Evolutionary conservation across 108 stramenopile genomes (phyloP).

Genomic region (Nannochloropsis oceanica): DNA sequence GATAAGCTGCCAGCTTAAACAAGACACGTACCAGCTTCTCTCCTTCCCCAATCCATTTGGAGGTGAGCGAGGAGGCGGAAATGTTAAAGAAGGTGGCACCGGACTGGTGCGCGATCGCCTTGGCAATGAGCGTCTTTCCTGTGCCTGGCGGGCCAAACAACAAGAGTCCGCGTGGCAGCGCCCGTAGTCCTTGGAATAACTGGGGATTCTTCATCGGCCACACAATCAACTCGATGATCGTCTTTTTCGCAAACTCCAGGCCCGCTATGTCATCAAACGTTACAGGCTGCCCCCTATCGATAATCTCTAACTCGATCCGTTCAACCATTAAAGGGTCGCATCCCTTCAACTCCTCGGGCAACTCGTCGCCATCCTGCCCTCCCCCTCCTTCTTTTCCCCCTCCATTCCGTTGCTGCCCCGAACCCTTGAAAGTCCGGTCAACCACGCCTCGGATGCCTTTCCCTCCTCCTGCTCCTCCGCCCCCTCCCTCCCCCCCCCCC

Average conservation of each 20-base stretch:
- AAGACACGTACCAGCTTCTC: slow-evolving; percentile 91
- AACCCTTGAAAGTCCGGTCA: background rate
- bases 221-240: slow-evolving; percentile 32
- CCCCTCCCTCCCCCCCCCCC: background rate
- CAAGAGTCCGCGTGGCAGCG: slow-evolving; percentile 30
- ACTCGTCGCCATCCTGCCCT: slow-evolving; percentile 1
- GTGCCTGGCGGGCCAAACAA: slow-evolving; percentile 44
- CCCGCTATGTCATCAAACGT: slow-evolving; percentile 42
- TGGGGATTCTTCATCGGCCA: slow-evolving; percentile 39
- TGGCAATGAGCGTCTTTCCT: slow-evolving; percentile 96
- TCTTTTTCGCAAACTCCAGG: slow-evolving; percentile 37
- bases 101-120: slow-evolving; percentile 90
- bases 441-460: background rate
- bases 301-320: slow-evolving; percentile 16
- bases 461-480: background rate
- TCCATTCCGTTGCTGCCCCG: background rate
- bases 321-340: slow-evolving; percentile 35
- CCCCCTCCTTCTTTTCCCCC: background rate
- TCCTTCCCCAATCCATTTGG: slow-evolving; percentile 99
- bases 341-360: slow-evolving; percentile 28
- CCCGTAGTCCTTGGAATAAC: slow-evolving; percentile 33
- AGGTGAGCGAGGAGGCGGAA: slow-evolving; percentile 86
- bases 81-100: slow-evolving; percentile 97
- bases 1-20: slow-evolving; percentile 85
- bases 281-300: slow-evolving; percentile 19